Percentiles rank a stretch among this genome's conserved stretches.
phyloP scores from a whole-genome alignment of 2,329 filamentous ascomycete genomes.

The Penicillium sp. region DNA sequence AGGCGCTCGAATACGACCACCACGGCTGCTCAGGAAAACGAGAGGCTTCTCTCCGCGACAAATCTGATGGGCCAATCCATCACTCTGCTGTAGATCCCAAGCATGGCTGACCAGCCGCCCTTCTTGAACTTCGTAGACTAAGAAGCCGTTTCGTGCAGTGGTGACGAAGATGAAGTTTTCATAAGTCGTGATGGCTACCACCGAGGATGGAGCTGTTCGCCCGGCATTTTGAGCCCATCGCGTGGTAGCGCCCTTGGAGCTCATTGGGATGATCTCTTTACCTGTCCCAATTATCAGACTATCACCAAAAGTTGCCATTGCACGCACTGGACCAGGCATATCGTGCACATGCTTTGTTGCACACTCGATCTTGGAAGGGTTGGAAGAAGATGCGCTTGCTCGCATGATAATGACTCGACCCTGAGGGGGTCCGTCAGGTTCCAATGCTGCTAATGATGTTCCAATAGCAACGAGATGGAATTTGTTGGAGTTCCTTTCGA shows the following conservation, averaged over 20 bases:
- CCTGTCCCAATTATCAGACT: constrained; percentile 53
- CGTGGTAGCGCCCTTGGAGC: constrained; percentile 45
- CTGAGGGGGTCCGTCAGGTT: background rate
- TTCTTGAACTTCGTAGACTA: constrained; percentile 48
- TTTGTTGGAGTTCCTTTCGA: constrained; percentile 37
- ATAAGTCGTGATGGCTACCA: constrained; percentile 54
- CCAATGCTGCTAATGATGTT: constrained; percentile 37
- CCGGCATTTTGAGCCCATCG: constrained; percentile 48
- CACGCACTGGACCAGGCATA: constrained; percentile 54
- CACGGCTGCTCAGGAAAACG: constrained; percentile 55
- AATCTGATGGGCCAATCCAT: constrained; percentile 38
- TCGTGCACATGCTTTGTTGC: constrained; percentile 41
- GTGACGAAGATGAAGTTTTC: constrained; percentile 57
- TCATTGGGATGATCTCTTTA: constrained; percentile 47
- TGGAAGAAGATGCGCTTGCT: constrained; percentile 32
- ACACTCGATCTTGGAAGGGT: constrained; percentile 36
- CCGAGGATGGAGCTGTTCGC: constrained; percentile 52
- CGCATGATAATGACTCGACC: constrained; percentile 46
- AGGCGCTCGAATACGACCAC: constrained; percentile 48
- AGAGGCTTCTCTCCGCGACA: constrained; percentile 47
- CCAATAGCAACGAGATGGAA: constrained; percentile 48
- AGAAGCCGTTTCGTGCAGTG: constrained; percentile 58
- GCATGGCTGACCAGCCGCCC: background rate
- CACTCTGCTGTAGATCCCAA: constrained; percentile 35
- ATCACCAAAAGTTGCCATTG: constrained; percentile 55